Conservation (phyloP, 805 yeast species). For the Sugiyamaella valdiviana region DNA sequence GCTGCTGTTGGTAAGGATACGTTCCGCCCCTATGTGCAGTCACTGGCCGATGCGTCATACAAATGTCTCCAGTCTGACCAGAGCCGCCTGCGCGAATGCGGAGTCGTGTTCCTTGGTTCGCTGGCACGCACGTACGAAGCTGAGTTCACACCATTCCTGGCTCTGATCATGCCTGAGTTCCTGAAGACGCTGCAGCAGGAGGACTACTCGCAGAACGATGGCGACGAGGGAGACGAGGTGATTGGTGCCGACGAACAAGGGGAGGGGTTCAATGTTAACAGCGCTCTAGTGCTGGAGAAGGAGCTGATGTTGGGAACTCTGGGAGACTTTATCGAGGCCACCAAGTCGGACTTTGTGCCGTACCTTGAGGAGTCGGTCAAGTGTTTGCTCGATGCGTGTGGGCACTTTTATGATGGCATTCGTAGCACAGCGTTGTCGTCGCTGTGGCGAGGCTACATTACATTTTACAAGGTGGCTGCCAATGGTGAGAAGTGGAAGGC, state of each 20-base stretch:
- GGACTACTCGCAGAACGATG: slow-evolving; percentile 47
- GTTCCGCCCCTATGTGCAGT: slow-evolving; percentile 79
- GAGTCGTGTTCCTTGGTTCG: slow-evolving; percentile 86
- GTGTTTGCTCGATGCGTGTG: slow-evolving; percentile 62
- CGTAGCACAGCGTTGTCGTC: slow-evolving; percentile 79
- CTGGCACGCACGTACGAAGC: slow-evolving; percentile 92
- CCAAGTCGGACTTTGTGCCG: slow-evolving; percentile 71
- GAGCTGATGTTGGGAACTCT: slow-evolving; percentile 91
- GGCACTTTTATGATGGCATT: slow-evolving; percentile 78
- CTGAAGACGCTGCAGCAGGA: slow-evolving; percentile 78
- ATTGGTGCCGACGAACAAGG: slow-evolving; percentile 50
- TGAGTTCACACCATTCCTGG: slow-evolving; percentile 81
- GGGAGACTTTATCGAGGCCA: slow-evolving; percentile 81
- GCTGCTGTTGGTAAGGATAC: slow-evolving; percentile 92
- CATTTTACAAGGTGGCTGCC: slow-evolving; percentile 42
- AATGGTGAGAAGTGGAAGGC: slow-evolving; percentile 27
- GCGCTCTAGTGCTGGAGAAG: slow-evolving; percentile 92
- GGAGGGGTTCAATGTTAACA: slow-evolving; percentile 70
- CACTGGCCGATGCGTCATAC: slow-evolving; percentile 83
- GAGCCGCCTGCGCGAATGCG: slow-evolving; percentile 87
- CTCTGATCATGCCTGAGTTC: slow-evolving; percentile 75
- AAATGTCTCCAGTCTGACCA: slow-evolving; percentile 68
- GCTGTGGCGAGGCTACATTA: slow-evolving; percentile 74
- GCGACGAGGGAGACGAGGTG: slow-evolving; percentile 37
- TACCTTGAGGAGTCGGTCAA: slow-evolving; percentile 63